Conservation (phyloP, 768 basidiomycete genomes). For the Rhodotorula graminis region DNA sequence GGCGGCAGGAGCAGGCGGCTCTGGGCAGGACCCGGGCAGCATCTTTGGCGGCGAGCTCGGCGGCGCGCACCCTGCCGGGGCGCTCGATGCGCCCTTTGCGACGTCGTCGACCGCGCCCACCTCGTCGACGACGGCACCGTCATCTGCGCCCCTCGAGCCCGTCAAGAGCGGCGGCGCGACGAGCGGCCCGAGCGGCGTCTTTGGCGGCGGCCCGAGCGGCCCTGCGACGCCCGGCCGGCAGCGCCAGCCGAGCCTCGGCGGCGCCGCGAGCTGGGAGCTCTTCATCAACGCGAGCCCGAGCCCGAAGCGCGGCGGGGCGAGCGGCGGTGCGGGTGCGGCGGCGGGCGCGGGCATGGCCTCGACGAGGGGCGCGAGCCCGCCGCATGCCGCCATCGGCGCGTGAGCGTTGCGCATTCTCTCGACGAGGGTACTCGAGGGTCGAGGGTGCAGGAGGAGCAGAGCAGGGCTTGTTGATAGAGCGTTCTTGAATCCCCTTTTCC, state of each 20-base stretch:
- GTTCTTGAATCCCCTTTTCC: no score
- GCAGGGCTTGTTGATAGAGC: no score
- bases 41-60: conserved; percentile 22
- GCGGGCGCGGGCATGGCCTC: background rate
- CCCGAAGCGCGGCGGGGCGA: background rate
- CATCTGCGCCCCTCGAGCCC: background rate
- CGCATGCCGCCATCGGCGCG: background rate
- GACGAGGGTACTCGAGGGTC: no score
- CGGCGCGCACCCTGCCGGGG: background rate
- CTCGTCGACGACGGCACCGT: no score
- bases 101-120: background rate
- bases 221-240: conserved; percentile 17
- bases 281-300: conserved; percentile 30
- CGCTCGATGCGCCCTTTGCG: conserved; percentile 8
- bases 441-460: no score
- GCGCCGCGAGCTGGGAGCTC: conserved; percentile 12
- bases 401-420: background rate
- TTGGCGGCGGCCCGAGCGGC: background rate
- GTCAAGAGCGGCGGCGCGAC: background rate
- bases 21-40: background rate
- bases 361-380: background rate
- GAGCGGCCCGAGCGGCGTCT: no score
- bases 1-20: background rate
- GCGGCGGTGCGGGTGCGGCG: background rate
- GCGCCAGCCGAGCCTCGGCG: conserved; percentile 17